Conservation (phyloP, 2,329 filamentous ascomycete genomes). For the Diatrype stigma region DNA sequence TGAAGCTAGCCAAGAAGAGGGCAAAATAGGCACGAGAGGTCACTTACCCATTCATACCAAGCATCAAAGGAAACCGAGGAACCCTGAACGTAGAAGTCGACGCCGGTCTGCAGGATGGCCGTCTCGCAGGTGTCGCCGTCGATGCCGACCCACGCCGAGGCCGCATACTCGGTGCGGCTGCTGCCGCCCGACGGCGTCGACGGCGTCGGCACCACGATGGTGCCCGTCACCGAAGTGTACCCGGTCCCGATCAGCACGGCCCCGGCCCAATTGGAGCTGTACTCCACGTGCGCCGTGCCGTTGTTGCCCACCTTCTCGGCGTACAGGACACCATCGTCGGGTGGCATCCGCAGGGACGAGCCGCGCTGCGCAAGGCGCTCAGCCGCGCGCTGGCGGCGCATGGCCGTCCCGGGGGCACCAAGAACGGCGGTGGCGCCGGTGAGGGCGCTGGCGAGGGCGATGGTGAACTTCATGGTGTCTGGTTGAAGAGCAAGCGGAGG, state of each 20-base stretch:
- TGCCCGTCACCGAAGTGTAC: constrained; percentile 49
- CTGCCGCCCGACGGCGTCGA: constrained; percentile 33
- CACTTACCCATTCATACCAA: constrained; percentile 39
- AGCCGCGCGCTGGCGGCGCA: constrained; percentile 32
- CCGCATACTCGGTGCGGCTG: constrained; percentile 36
- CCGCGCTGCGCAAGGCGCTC: constrained; percentile 21
- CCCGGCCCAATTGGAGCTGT: constrained; percentile 57
- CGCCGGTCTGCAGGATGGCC: constrained; percentile 53
- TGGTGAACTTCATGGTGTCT: constrained; percentile 46
- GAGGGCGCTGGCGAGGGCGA: constrained; percentile 30
- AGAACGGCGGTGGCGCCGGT: constrained; percentile 37
- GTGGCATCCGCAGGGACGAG: constrained; percentile 24
- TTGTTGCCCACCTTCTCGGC: constrained; percentile 18
- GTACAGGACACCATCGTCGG: constrained; percentile 19
- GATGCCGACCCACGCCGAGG: constrained; percentile 57
- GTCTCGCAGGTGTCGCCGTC: constrained; percentile 53
- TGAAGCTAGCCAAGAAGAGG: too few species aligned
- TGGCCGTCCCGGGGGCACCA: constrained; percentile 41
- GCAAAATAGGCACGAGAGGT: too few species aligned
- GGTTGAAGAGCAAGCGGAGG: not conserved
- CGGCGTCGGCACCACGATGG: constrained; percentile 50
- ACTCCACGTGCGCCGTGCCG: constrained; percentile 39
- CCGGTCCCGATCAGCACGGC: constrained; percentile 48
- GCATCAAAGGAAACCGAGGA: constrained; percentile 43
- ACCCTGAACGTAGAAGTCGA: constrained; percentile 50